A percentile compares a stretch with the other conserved stretches of the same genome.
Evolutionary conservation across 352 stramenopile genomes (phyloP).

Genomic region (Saprolegnia diclina): DNA sequence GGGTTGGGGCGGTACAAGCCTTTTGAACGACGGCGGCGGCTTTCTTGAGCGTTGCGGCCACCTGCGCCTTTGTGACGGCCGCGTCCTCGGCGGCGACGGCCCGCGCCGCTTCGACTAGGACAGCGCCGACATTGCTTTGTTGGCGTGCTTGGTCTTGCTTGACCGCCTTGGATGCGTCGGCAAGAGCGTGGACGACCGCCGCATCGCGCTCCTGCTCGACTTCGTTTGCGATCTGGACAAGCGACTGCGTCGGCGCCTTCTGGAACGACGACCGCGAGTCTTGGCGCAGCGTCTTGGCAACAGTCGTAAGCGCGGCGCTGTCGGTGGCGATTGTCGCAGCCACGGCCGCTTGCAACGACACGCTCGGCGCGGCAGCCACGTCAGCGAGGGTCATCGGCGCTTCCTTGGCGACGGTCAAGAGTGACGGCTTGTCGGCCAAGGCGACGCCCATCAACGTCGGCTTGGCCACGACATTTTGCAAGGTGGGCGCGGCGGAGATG

Average conservation of each 20-base stretch:
- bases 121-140: conserved; percentile 29
- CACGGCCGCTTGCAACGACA: neutral
- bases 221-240: conserved; percentile 42
- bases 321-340: neutral
- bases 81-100: conserved; percentile 19
- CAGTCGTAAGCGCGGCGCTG: neutral
- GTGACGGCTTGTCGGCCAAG: conserved; percentile 28
- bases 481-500: too few relatives aligned
- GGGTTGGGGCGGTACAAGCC: neutral
- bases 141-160: conserved; percentile 34
- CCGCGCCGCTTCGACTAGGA: conserved; percentile 30
- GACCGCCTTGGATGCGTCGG: conserved; percentile 37
- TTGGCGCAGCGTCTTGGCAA: conserved; percentile 13
- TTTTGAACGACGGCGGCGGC: conserved; percentile 25
- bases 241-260: conserved; percentile 25
- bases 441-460: neutral
- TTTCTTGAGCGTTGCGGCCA: conserved; percentile 27
- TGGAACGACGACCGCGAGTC: neutral
- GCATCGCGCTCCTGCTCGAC: conserved; percentile 43
- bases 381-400: neutral
- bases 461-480: neutral
- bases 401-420: conserved; percentile 49
- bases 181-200: conserved; percentile 35
- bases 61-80: conserved; percentile 31
- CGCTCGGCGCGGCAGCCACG: neutral